Evolutionary conservation across 1,284 basidiomycete species (phyloP).

Genomic region (Anthracocystis walkeri): DNA sequence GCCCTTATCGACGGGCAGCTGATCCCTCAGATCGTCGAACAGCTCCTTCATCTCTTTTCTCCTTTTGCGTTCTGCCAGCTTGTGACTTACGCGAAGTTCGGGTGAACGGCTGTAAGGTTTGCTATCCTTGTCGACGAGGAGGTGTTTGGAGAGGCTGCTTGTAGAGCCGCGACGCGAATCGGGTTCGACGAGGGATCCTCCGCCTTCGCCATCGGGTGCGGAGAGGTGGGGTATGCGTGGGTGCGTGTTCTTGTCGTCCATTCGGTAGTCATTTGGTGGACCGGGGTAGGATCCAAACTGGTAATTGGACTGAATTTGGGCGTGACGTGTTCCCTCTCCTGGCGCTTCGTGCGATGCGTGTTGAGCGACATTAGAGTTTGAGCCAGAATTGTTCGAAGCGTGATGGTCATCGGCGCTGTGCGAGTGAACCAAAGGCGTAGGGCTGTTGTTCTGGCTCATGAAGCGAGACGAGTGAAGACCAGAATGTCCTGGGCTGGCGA

Average conservation of each 20-base stretch:
- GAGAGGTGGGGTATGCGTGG: constrained; percentile 46
- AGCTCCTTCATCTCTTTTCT: constrained; percentile 69
- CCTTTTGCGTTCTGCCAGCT: constrained; percentile 67
- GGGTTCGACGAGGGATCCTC: constrained; percentile 34
- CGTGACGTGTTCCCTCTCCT: constrained; percentile 23
- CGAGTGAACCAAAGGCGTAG: constrained; percentile 37
- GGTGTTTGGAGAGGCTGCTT: constrained; percentile 26
- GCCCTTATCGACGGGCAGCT: constrained; percentile 64
- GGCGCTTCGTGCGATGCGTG: constrained; percentile 23
- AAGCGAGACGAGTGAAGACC: constrained; percentile 43
- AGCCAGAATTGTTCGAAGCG: constrained; percentile 15
- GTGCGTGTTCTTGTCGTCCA: constrained; percentile 38
- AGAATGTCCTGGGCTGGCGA: constrained; percentile 43
- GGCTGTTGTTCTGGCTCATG: constrained; percentile 53
- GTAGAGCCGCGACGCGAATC: constrained; percentile 43
- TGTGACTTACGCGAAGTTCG: constrained; percentile 66
- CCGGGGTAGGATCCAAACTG: constrained; percentile 50
- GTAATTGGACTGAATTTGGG: constrained; percentile 45
- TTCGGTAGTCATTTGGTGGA: constrained; percentile 38
- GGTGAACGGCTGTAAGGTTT: constrained; percentile 66
- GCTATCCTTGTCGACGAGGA: constrained; percentile 57
- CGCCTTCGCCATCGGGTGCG: constrained; percentile 51
- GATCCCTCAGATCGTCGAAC: constrained; percentile 67
- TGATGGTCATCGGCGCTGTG: constrained; percentile 39
- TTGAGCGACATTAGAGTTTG: constrained; percentile 13